A percentile compares a stretch with the other conserved stretches of the same genome.
phyloP scores from a whole-genome alignment of 176 grass and related monocot genomes.

The Aegilops sharonensis region DNA sequence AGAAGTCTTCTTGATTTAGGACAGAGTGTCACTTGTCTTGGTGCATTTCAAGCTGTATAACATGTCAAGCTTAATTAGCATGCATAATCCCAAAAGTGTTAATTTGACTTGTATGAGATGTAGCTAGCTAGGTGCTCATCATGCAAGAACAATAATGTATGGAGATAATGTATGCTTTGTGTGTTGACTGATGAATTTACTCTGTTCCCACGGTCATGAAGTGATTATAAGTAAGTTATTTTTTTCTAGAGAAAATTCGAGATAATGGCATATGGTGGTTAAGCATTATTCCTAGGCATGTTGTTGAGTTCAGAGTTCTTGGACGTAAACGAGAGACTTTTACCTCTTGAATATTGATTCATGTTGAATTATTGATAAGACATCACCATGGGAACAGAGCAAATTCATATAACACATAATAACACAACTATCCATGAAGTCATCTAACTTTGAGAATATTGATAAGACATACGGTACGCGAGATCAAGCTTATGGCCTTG shows the following conservation, averaged over 20 bases:
- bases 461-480: too few relatives aligned
- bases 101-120: neutral
- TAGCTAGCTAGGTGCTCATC: neutral
- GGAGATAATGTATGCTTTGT: neutral
- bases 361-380: too few relatives aligned
- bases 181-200: neutral
- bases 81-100: neutral
- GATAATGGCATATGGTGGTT: neutral
- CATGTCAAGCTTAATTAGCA: neutral
- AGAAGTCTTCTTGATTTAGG: slow-evolving; percentile 10
- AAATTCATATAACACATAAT: too few relatives aligned
- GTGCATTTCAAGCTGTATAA: slow-evolving; percentile 31
- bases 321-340: too few relatives aligned
- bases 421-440: too few relatives aligned
- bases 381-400: too few relatives aligned
- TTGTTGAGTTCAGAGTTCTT: too few relatives aligned
- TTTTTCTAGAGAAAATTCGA: too few relatives aligned
- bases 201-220: neutral
- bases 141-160: neutral
- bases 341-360: too few relatives aligned
- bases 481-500: too few relatives aligned
- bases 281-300: neutral
- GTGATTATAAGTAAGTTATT: neutral
- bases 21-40: slow-evolving; percentile 39
- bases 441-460: too few relatives aligned